Evolutionary conservation across 2,329 filamentous ascomycete species (phyloP).

Genomic region (Diplocarpon mali): DNA sequence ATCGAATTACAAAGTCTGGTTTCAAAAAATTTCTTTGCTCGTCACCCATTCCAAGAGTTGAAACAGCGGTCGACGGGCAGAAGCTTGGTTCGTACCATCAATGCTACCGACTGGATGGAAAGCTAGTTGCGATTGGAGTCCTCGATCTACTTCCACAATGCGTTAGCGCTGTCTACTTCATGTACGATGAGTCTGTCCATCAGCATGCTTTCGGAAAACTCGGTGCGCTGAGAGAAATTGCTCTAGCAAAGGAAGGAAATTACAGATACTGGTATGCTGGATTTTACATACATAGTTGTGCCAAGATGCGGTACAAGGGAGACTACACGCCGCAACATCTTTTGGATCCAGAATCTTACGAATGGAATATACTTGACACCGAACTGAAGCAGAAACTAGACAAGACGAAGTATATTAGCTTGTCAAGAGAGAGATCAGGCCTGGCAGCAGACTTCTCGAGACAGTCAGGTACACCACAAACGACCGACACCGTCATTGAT

Average conservation of each 20-base stretch:
- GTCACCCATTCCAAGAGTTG: slow-evolving; percentile 46
- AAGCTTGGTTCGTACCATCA: slow-evolving; percentile 68
- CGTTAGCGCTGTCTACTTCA: slow-evolving; percentile 73
- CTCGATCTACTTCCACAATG: slow-evolving; percentile 66
- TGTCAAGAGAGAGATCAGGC: slow-evolving; percentile 11
- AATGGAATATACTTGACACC: slow-evolving; percentile 46
- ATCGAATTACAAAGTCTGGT: slow-evolving; percentile 45
- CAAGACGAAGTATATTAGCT: slow-evolving; percentile 20
- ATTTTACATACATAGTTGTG: slow-evolving; percentile 71
- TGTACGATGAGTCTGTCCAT: slow-evolving; percentile 68
- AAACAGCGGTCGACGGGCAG: slow-evolving; percentile 41
- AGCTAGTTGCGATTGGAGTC: slow-evolving; percentile 64
- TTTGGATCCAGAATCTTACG: slow-evolving; percentile 54
- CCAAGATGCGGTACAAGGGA: slow-evolving; percentile 79
- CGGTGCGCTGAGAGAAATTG: slow-evolving; percentile 62
- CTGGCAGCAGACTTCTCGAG: background rate
- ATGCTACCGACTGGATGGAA: slow-evolving; percentile 68
- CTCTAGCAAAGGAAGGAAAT: slow-evolving; percentile 54
- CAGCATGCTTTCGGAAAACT: slow-evolving; percentile 63
- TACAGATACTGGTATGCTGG: slow-evolving; percentile 76
- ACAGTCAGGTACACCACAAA: background rate
- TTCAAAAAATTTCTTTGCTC: slow-evolving; percentile 66
- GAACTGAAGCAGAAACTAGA: slow-evolving; percentile 41
- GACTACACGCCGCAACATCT: slow-evolving; percentile 67
- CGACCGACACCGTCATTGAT: background rate